Evolutionary conservation across 2,329 filamentous ascomycete genomes (phyloP), one percentile per base, ranked within the genome.

Genomic region (Pleoardoris graminearum): DNA sequence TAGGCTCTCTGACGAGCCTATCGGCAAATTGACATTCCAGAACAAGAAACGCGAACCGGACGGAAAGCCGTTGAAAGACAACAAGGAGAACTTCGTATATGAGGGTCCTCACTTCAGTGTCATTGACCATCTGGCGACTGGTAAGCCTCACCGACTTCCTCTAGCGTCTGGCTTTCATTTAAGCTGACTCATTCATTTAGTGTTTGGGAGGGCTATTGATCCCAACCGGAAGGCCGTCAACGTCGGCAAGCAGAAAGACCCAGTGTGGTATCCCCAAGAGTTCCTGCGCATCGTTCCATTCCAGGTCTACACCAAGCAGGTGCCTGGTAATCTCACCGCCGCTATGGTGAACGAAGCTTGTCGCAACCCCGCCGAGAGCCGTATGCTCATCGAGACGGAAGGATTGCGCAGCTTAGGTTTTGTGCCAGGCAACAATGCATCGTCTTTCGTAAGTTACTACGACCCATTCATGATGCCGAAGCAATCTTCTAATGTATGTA

Each of bases 341-440:
- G 16, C 10, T 4, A 65, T 66, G 63, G 22, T 65, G 4, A 36
- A 53, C 8, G 16, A 51, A n/a, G 62, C 65, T 21, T 50, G 48
- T 12, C 45, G 48, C 7, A 23, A 22, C 7, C 59, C 61, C 1
- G 27, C 37, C 0, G 14, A 37, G 7, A 58, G 27, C n/a, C 48
- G 55, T 46, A 29, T 48, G 1, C 38, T 58, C 7, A 62, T 66
- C 23, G 58, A 67, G 41, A 37, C 54, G 11, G 61, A 66, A 23
- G 61, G 63, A 11, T 50, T 66, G n/a, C 4, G 12, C 8, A 52
- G 35, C 8, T 43, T 64, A 11, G 58, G 55, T 4, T 36, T 62
- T 27, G 16, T 29, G 11, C 14, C 14, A 16, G 7, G 5, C 17
- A 6, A 7, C 5, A 17, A 36, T 36, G n/a, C 14, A 4, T 16